These are phyloP conservation scores for Allantophomopsis lycopodina DNA, from an alignment of 2,329 filamentous ascomycete species.

Conservation along the genomic window DNA sequence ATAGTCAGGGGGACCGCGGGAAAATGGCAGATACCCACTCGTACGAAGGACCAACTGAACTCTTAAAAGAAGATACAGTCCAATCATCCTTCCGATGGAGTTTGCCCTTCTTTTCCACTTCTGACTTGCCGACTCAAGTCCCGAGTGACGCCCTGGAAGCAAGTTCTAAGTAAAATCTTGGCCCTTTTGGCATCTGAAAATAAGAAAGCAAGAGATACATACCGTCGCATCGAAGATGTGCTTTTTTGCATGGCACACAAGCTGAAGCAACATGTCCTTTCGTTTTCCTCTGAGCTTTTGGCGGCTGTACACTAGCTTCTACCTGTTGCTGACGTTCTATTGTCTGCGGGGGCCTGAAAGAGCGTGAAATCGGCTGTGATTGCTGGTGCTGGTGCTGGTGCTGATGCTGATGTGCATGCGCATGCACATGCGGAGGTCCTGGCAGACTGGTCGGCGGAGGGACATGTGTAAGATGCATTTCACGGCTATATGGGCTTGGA, in stretches of 20 bases:
- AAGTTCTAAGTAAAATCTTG: conserved; percentile 4
- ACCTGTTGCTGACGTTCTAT: conserved; percentile 9
- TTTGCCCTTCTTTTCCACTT: too few species aligned
- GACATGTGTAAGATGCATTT: too few species aligned
- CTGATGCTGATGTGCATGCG: conserved; percentile 4
- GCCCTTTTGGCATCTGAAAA: background rate
- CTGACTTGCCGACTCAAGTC: conserved; percentile 1
- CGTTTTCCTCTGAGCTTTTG: conserved; percentile 51
- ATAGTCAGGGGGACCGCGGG: too few species aligned
- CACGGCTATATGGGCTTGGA: too few species aligned
- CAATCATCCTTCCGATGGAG: too few species aligned
- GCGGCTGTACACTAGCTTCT: conserved; percentile 16
- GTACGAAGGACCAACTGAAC: too few species aligned
- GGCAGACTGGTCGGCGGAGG: too few species aligned
- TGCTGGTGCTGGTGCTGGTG: conserved; percentile 9
- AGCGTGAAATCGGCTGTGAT: conserved; percentile 6
- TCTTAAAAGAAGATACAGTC: too few species aligned
- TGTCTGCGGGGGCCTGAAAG: conserved; percentile 3
- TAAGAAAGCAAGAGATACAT: conserved; percentile 26
- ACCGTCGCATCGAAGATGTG: conserved; percentile 64
- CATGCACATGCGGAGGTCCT: conserved; percentile 9
- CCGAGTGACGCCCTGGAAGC: background rate
- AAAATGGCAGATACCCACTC: too few species aligned
- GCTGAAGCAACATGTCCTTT: conserved; percentile 77
- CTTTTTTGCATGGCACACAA: conserved; percentile 75